These are phyloP conservation scores for Candida glaebosa DNA, from an alignment of 805 yeast genomes.

Conservation along the genomic window DNA sequence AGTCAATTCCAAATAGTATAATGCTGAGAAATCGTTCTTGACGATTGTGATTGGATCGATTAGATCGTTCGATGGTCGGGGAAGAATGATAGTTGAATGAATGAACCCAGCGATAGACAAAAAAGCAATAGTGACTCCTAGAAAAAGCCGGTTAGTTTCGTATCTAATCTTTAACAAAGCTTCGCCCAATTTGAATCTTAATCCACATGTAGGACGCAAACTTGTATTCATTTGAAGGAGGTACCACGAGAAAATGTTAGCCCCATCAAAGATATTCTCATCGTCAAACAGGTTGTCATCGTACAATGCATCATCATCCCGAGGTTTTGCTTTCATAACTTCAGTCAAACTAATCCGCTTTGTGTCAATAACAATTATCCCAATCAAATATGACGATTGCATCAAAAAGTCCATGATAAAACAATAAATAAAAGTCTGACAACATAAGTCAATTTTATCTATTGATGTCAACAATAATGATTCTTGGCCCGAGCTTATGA, in stretches of 20 bases:
- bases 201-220: constrained; percentile 17
- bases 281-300: constrained; percentile 4
- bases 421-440: constrained; percentile 31
- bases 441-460: constrained; percentile 4
- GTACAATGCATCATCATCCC: constrained; percentile 7
- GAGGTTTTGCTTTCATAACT: constrained; percentile 28
- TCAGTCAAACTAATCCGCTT: constrained; percentile 61
- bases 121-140: neutral
- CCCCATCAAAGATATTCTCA: constrained; percentile 15
- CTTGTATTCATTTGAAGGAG: constrained; percentile 16
- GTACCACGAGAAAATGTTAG: constrained; percentile 22
- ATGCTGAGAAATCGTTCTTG: constrained; percentile 13
- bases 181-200: constrained; percentile 30
- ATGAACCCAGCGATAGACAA: constrained; percentile 13
- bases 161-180: constrained; percentile 28
- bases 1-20: constrained; percentile 54
- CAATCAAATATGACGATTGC: constrained; percentile 61
- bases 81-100: constrained; percentile 20
- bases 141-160: constrained; percentile 24
- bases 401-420: constrained; percentile 57
- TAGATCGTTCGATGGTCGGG: constrained; percentile 7
- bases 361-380: constrained; percentile 65
- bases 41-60: constrained; percentile 6
- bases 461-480: neutral
- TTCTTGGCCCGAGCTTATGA: neutral